Evolutionary conservation across 2,329 filamentous ascomycete genomes (phyloP), one percentile per base, ranked within the genome.

Genomic region (Colletotrichum camelliae): DNA sequence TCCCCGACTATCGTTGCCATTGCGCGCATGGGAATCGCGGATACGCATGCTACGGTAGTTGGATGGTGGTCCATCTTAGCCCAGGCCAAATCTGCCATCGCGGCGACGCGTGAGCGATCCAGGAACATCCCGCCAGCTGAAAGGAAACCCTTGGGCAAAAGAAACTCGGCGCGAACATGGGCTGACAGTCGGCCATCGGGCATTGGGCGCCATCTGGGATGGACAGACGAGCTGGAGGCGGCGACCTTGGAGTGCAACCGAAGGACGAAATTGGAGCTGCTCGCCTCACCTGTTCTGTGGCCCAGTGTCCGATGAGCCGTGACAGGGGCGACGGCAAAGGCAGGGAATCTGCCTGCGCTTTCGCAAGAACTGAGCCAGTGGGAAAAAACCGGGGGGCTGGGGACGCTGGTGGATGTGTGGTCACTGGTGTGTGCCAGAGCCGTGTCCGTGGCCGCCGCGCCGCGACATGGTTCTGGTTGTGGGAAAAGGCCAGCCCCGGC

Each of bases 211-310:
- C 55, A 75, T 55, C 67, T 67, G 37, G 33, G 72, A 75, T 48
- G 67, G 67, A 65, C 18, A n/a, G 57, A 39, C 57, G 35, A 43
- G 57, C 60, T 60, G 43, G 66, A 43, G 18, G 39, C 39, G 39
- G 39, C 66, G 57, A 55, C 24, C 35, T 58, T 33, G 37, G 55
- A 37, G 35, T 43, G 69, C n/a, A 48, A 29, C 27, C n/a, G 57
- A 58, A 27, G n/a, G 60, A 72, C 35, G 67, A 62, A 68, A 69
- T 75, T 66, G 58, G 24, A 52, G 29, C 43, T 64, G 64, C 70
- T 65, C 70, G 70, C 70, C 73, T 75, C 64, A 73, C 64, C 70
- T 60, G 27, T 67, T 64, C 57, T 71, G 31, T 65, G 60, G 64
- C 37, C 27, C 70, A 58, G 12, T 67, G 61, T 60, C 61, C 31